Base-by-base conservation (phyloP, 2,329 filamentous ascomycete species). In the Xylariales sp. region DNA sequence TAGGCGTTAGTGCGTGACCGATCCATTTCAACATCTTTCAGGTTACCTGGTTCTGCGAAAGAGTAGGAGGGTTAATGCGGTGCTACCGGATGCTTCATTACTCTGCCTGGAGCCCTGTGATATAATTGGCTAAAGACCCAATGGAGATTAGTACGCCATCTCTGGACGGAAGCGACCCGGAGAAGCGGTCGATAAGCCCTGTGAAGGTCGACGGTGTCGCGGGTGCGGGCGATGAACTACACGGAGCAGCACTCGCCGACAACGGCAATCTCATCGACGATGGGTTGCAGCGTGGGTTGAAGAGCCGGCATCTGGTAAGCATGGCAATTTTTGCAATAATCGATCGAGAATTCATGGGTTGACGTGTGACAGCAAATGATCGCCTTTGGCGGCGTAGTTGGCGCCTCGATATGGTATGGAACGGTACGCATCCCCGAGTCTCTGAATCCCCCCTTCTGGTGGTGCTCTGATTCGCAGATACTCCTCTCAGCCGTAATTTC, bases 391-490 rank as follows among this genome's bases (percentile, higher is more conserved):
- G 74, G 74, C 56, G 71, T 77, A 2, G 73, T 77, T 4, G 74
- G 75, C 2, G 74, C 75, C 9, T 73, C 72, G 16, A 75, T 76
- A 45, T 76, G 73, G 73, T 75, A 73, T 56, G 72, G 76, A 8
- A 77, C 76, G 0, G 54, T 56, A 56, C 54, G 54, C 23, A 45
- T 5, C 14, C 39, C 54, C 23, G 1, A 32, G 23, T 32, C 3
- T 45, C 32, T 12, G 8, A n/a, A 55, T 41, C 16, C 9, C 14
- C 12, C 16, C 10, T 23, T 41, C 18, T 14, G 32, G n/a, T 14
- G 32, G 18, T 39, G 5, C 16, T 56, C 18, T n/a, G 12, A 56
- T 16, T 56, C 7, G 3, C 39, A 10, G 8, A 43, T 32, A 32
- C 39, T 45, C 12, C 23, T 45, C 9, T 56, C 18, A 4, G 2